Evolutionary conservation across 148 eudicot species (phyloP), one percentile per base, ranked within the genome.

Genomic region (Amaranthus palmeri): DNA sequence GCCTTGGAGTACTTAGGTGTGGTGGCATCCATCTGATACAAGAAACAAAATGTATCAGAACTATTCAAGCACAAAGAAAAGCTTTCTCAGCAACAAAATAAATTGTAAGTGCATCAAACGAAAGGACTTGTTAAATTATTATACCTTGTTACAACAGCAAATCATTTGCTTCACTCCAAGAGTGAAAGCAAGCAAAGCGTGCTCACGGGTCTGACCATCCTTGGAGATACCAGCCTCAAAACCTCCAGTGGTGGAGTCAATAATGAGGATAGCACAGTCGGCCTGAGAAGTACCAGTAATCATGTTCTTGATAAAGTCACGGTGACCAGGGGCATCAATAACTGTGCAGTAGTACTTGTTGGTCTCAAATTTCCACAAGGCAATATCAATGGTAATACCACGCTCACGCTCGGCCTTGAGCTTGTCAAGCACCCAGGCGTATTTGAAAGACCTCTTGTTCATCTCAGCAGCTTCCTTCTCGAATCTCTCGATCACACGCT

Each of bases 391-490:
- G 57, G 87, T 85, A 40, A 82, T 82, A 72, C 87, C 87, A 82
- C 87, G 85, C 57, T 85, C 87, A 75, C 85, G 85, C 78, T 85
- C 87, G 0, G 87, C 87, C 83, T 85, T 85, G 4, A 82, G 83
- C 72, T 85, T 85, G 86, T 83, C 86, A 46, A 85, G 86, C 10
- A 85, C 88, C 88, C 88, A 85, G 0, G 88, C 88, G 45, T 83
- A 85, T 84, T 85, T 81, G 78, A 85, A 85, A 7, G 86, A 85
- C 79, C 88, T 83, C 83, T 85, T 85, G 86, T 85, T 85, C 88
- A 85, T 83, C 86, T 85, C 88, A 83, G 86, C 86, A 71, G 84
- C 86, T 69, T 85, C 88, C 82, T 85, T 85, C 84, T 85, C 86
- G 3, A 85, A 83, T 43, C 86, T 80, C 82, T 85, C 88, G 3